Evolutionary conservation across 1,139 yeast species (phyloP).

Genomic region (Zygosaccharomyces pseudobailii): DNA sequence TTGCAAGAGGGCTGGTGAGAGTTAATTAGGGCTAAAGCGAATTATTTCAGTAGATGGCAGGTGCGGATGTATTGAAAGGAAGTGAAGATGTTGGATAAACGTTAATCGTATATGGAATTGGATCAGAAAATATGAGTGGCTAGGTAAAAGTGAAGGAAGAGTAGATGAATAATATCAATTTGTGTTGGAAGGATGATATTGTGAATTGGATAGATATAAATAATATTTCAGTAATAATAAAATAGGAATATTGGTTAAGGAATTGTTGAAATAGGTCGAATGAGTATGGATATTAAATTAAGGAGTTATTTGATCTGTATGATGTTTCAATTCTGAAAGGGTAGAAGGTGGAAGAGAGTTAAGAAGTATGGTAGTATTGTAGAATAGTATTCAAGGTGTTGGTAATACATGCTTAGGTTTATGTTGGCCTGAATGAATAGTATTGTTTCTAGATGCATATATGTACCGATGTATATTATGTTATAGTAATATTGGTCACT

Average conservation of each 20-base stretch:
- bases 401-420: background rate
- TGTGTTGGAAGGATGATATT: background rate
- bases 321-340: background rate
- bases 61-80: background rate
- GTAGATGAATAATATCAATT: background rate
- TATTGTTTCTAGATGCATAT: no score
- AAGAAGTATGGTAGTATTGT: background rate
- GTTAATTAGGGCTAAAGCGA: background rate
- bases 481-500: no score
- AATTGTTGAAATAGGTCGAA: background rate
- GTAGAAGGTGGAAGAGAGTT: background rate
- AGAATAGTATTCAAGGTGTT: background rate
- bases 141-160: background rate
- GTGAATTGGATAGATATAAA: background rate
- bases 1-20: background rate
- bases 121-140: no score
- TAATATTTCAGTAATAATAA: background rate
- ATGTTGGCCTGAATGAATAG: no score
- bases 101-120: background rate
- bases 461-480: no score
- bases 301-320: background rate
- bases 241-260: background rate
- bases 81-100: background rate
- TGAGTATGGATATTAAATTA: background rate
- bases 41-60: background rate